These are phyloP conservation scores for Haplographium delicatum DNA, from an alignment of 495 filamentous ascomycete species.

Conservation along the genomic window DNA sequence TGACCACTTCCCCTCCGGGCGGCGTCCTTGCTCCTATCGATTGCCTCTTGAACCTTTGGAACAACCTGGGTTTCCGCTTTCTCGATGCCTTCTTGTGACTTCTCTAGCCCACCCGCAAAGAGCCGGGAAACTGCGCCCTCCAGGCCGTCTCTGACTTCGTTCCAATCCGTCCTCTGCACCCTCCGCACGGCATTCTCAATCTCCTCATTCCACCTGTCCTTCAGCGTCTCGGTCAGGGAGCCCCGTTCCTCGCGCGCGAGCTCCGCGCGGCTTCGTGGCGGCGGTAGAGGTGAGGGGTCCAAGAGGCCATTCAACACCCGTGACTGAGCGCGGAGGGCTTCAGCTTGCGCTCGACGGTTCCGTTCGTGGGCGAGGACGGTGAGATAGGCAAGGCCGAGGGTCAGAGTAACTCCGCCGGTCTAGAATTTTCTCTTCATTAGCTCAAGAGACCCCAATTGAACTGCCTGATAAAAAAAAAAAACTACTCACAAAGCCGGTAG, in stretches of 20 bases:
- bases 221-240: slow-evolving; percentile 57
- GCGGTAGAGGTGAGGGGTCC: slow-evolving; percentile 30
- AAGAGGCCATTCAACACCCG: slow-evolving; percentile 52
- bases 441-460: too few relatives aligned
- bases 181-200: slow-evolving; percentile 61
- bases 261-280: slow-evolving; percentile 38
- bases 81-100: slow-evolving; percentile 27
- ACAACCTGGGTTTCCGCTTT: slow-evolving; percentile 28
- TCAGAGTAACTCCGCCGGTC: slow-evolving; percentile 83
- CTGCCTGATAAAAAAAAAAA: too few relatives aligned
- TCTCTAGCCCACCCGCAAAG: slow-evolving; percentile 23
- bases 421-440: too few relatives aligned
- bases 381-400: slow-evolving; percentile 76
- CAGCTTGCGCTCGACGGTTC: slow-evolving; percentile 64
- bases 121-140: slow-evolving; percentile 36
- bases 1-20: slow-evolving; percentile 10
- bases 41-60: slow-evolving; percentile 29
- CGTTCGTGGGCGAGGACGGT: slow-evolving; percentile 66
- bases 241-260: slow-evolving; percentile 30
- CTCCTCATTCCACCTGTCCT: slow-evolving; percentile 78
- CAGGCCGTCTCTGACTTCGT: slow-evolving; percentile 48
- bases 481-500: slow-evolving; percentile 73
- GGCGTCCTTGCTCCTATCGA: slow-evolving; percentile 20
- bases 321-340: slow-evolving; percentile 65
- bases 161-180: slow-evolving; percentile 61